phyloP scores from a whole-genome alignment of 106 monocot species.

The Gastrodia elata region DNA sequence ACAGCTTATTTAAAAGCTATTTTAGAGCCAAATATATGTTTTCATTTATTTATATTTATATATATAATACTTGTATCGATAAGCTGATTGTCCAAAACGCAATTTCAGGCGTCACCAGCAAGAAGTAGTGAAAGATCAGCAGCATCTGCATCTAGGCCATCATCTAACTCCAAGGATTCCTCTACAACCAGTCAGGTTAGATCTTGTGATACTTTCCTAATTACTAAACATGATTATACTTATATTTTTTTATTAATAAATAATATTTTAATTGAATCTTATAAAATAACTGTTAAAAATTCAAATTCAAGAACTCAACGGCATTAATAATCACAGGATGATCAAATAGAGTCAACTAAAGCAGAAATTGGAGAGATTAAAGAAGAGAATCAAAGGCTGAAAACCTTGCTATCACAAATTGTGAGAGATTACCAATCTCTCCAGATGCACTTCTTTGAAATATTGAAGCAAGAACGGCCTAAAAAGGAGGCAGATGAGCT shows the following conservation, averaged over 20 bases:
- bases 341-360: constrained; percentile 47
- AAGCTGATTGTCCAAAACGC: too few relatives aligned
- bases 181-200: not conserved
- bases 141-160: not conserved
- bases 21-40: not conserved
- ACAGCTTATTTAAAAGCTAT: too few relatives aligned
- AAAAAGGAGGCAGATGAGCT: not conserved
- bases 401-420: constrained; percentile 36
- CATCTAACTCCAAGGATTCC: not conserved
- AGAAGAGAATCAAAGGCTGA: constrained; percentile 84
- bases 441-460: constrained; percentile 46
- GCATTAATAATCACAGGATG: constrained; percentile 26
- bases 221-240: not conserved
- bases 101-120: not conserved
- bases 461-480: constrained; percentile 24
- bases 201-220: not conserved
- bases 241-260: not conserved
- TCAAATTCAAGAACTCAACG: too few relatives aligned
- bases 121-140: not conserved
- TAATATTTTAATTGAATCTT: not conserved
- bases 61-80: not conserved
- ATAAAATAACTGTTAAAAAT: not conserved
- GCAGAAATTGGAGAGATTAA: constrained; percentile 67
- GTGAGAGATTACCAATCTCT: constrained; percentile 69
- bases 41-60: not conserved